These are phyloP conservation scores for Letharia lupina DNA, from an alignment of 495 filamentous ascomycete species.

Conservation along the genomic window DNA sequence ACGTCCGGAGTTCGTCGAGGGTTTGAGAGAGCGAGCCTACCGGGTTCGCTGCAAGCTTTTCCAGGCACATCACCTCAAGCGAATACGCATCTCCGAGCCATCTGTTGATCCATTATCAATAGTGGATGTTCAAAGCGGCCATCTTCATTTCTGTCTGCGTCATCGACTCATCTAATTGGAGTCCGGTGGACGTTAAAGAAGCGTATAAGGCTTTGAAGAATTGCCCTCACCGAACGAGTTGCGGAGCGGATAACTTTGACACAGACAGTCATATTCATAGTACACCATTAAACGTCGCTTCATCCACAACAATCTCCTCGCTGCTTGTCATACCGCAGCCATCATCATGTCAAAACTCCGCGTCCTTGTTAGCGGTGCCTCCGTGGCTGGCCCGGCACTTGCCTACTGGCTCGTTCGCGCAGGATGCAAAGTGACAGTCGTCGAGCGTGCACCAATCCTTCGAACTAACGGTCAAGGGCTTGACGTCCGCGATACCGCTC, in stretches of 20 bases:
- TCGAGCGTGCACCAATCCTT: conserved; percentile 34
- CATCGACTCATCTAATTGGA: not conserved
- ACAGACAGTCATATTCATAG: not conserved
- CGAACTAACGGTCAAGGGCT: conserved; percentile 34
- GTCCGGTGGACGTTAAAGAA: not conserved
- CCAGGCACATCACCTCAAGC: too few relatives aligned
- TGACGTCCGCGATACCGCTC: conserved; percentile 36
- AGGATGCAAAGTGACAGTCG: conserved; percentile 32
- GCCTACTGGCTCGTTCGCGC: conserved; percentile 33
- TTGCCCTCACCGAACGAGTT: not conserved
- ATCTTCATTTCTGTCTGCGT: not conserved
- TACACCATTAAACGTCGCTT: not conserved
- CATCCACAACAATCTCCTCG: conserved; percentile 1
- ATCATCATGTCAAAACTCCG: conserved; percentile 27
- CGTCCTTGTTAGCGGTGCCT: conserved; percentile 43
- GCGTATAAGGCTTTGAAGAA: not conserved
- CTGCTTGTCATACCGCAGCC: not conserved
- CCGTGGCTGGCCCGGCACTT: conserved; percentile 33
- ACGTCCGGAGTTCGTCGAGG: too few relatives aligned
- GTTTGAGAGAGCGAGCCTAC: too few relatives aligned
- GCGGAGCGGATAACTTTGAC: not conserved
- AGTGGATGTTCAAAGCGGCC: not conserved
- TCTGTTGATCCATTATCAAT: not conserved
- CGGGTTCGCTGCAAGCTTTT: too few relatives aligned
- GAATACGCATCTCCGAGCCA: not conserved